phyloP scores from a whole-genome alignment of 306 rosid genomes.

The Dryas octopetala region DNA sequence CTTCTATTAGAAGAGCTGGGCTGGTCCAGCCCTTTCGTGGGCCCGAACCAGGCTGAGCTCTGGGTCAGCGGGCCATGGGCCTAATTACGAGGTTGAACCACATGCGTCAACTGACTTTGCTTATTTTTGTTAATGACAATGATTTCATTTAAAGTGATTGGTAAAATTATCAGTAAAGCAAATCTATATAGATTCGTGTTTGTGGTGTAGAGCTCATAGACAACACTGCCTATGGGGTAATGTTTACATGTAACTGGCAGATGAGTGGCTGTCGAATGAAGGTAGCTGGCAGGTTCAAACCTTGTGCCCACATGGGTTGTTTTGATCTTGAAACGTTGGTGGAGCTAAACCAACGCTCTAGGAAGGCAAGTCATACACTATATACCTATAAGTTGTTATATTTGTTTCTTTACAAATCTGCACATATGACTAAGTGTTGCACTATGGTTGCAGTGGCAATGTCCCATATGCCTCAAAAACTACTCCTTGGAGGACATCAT shows the following conservation, averaged over 20 bases:
- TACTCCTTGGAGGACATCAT: conserved; percentile 25
- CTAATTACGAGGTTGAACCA: no score
- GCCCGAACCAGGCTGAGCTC: not conserved
- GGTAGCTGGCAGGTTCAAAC: conserved; percentile 95
- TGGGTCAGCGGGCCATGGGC: not conserved
- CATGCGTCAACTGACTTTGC: not conserved
- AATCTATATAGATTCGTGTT: not conserved
- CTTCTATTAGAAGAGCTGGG: not conserved
- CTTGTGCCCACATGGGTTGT: conserved; percentile 35
- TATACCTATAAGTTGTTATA: not conserved
- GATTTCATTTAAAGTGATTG: not conserved
- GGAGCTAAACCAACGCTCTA: conserved; percentile 29
- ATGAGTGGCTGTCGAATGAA: conserved; percentile 99
- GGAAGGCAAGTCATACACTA: conserved; percentile 23
- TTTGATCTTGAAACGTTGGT: conserved; percentile 29
- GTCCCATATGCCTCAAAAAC: conserved; percentile 28
- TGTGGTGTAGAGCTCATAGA: not conserved
- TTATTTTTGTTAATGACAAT: not conserved
- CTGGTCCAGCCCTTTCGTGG: no score
- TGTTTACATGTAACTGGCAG: conserved; percentile 33
- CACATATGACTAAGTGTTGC: not conserved
- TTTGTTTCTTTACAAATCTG: not conserved
- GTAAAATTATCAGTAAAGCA: not conserved
- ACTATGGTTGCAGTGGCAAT: conserved; percentile 27
- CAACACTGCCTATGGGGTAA: not conserved